Conservation (phyloP, 805 yeast species). For the Kuraishia hungarica region DNA sequence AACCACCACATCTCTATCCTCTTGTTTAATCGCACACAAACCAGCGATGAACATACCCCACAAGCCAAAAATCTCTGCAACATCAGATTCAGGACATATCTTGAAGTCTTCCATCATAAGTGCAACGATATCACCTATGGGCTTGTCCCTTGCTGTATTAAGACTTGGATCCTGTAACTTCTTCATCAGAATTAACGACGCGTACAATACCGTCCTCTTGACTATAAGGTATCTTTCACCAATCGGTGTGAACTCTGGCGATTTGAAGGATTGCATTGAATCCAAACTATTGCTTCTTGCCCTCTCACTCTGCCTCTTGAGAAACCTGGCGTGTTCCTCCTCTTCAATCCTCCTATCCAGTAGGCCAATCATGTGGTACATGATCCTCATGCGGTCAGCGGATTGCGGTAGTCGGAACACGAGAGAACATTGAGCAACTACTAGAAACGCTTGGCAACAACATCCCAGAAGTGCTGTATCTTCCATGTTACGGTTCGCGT, state of each 20-base stretch:
- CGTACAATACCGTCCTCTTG: background rate
- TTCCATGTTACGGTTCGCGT: background rate
- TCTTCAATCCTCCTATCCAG: background rate
- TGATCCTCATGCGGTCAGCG: background rate
- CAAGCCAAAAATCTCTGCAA: background rate
- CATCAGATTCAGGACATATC: background rate
- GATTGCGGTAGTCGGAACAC: background rate
- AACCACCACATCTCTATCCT: background rate
- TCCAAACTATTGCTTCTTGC: background rate
- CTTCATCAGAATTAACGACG: background rate
- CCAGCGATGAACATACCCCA: background rate
- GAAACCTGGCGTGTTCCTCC: background rate
- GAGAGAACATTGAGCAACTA: background rate
- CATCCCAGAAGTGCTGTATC: background rate
- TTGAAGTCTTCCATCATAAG: background rate
- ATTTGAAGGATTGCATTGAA: background rate
- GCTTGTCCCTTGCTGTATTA: background rate
- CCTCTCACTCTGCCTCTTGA: background rate
- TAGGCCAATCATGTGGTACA: background rate
- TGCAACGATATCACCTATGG: background rate
- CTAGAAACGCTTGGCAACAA: background rate
- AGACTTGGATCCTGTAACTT: background rate
- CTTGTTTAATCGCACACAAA: background rate
- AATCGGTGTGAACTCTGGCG: background rate
- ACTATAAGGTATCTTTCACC: background rate